phyloP scores from a whole-genome alignment of 208 protist genomes.

The Leishmania lainsoni region DNA sequence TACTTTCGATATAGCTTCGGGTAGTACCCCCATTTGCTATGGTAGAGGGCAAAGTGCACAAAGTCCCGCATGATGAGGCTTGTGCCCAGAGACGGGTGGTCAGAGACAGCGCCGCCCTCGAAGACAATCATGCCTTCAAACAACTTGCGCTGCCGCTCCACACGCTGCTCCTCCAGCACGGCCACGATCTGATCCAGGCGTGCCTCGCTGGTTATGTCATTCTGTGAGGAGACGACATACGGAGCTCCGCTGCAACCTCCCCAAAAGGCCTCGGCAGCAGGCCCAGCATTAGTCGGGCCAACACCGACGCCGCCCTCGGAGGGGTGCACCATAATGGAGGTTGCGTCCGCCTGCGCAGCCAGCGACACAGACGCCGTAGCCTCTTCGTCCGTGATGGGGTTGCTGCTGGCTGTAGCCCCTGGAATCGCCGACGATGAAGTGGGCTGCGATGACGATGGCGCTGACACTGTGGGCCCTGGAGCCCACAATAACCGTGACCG shows the following conservation, averaged over 20 bases:
- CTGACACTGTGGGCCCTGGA: neutral
- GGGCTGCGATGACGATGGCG: neutral
- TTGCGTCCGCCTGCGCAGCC: conserved; percentile 4
- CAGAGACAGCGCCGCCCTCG: conserved; percentile 76
- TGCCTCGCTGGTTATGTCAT: conserved; percentile 54
- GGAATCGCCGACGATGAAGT: neutral
- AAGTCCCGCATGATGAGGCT: conserved; percentile 87
- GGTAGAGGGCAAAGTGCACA: conserved; percentile 86
- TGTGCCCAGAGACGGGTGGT: conserved; percentile 67
- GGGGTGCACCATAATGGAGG: conserved; percentile 1
- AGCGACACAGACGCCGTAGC: neutral
- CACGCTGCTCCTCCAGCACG: conserved; percentile 63
- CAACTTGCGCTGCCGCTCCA: conserved; percentile 64
- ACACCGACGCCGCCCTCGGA: conserved; percentile 9
- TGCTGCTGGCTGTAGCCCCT: neutral
- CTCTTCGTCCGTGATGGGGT: neutral
- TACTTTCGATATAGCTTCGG: conserved; percentile 89
- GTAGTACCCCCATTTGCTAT: conserved; percentile 90
- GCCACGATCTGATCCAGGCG: conserved; percentile 45
- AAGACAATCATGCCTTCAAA: conserved; percentile 89
- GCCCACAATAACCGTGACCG: neutral
- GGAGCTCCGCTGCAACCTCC: conserved; percentile 28
- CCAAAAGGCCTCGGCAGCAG: neutral
- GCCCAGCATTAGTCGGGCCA: neutral
- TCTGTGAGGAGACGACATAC: conserved; percentile 51